These are phyloP conservation scores for Sanghuangporus baumii DNA, from an alignment of 1,284 basidiomycete species.

Conservation along the genomic window DNA sequence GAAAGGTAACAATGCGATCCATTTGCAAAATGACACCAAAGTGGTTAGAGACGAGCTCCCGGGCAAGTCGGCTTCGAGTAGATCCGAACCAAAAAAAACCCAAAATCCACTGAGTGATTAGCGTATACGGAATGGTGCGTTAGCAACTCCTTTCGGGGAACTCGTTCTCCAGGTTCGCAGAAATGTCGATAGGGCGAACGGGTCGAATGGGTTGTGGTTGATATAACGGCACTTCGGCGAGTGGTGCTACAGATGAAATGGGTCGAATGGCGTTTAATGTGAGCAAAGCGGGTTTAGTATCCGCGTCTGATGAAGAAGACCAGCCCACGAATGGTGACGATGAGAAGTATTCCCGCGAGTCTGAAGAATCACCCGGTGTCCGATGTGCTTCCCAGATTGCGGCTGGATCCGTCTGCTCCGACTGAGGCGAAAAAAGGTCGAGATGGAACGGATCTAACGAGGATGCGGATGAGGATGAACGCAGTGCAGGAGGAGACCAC, in stretches of 20 bases:
- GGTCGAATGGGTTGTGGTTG: conserved; percentile 15
- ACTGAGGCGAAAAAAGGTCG: conserved; percentile 7
- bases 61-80: background rate
- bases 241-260: background rate
- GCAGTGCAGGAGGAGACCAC: conserved; percentile 15
- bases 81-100: background rate
- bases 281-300: background rate
- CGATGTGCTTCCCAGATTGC: conserved; percentile 4
- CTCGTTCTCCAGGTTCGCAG: background rate
- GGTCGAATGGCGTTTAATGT: background rate
- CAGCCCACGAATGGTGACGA: conserved; percentile 13
- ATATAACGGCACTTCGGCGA: conserved; percentile 5
- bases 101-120: background rate
- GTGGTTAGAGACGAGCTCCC: background rate
- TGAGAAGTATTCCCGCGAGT: conserved; percentile 6
- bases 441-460: conserved; percentile 10
- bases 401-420: conserved; percentile 5
- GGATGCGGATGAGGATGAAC: conserved; percentile 11
- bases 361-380: background rate
- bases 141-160: background rate
- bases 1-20: background rate
- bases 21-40: background rate
- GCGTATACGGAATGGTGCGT: background rate
- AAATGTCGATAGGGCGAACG: conserved; percentile 6
- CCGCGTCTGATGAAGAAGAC: conserved; percentile 8